Percentiles rank a stretch among this genome's conserved stretches.
Evolutionary conservation across 139 green algal genomes (phyloP).

Genomic region (Marvania coccoides): DNA sequence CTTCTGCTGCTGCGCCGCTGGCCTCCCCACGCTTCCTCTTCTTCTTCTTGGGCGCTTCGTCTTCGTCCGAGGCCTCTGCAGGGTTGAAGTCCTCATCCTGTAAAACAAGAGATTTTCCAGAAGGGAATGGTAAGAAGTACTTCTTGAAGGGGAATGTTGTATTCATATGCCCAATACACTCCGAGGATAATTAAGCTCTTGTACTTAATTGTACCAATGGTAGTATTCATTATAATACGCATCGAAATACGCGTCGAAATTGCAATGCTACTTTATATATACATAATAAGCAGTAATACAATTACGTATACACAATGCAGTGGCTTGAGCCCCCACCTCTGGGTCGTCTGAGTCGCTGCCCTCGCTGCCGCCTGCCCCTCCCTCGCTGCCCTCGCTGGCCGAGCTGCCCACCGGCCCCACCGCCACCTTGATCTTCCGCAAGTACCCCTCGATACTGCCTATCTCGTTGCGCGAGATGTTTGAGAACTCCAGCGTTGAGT

Average conservation of each 20-base stretch:
- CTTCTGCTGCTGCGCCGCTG: background rate
- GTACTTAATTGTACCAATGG: too few species aligned
- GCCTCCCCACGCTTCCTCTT: background rate
- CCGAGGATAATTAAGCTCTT: too few species aligned
- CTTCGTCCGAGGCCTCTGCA: background rate
- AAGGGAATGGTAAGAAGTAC: too few species aligned
- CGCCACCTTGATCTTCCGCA: slow-evolving; percentile 3
- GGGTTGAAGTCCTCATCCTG: slow-evolving; percentile 30
- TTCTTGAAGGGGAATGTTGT: background rate
- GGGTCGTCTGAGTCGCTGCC: slow-evolving; percentile 12
- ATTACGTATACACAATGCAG: background rate
- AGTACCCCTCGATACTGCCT: slow-evolving; percentile 4
- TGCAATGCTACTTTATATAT: background rate
- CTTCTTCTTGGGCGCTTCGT: slow-evolving; percentile 9
- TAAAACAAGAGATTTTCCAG: too few species aligned
- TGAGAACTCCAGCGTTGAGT: slow-evolving; percentile 18
- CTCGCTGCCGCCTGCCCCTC: too few species aligned
- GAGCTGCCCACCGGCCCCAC: slow-evolving; percentile 6
- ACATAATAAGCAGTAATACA: background rate
- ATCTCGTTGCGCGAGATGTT: slow-evolving; percentile 16
- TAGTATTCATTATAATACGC: too few species aligned
- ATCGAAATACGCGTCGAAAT: too few species aligned
- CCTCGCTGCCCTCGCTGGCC: background rate
- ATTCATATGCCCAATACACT: background rate
- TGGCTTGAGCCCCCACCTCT: slow-evolving; percentile 4